These are phyloP conservation scores for Brassica nigra DNA, from an alignment of 345 rosid species.

Conservation along the genomic window DNA sequence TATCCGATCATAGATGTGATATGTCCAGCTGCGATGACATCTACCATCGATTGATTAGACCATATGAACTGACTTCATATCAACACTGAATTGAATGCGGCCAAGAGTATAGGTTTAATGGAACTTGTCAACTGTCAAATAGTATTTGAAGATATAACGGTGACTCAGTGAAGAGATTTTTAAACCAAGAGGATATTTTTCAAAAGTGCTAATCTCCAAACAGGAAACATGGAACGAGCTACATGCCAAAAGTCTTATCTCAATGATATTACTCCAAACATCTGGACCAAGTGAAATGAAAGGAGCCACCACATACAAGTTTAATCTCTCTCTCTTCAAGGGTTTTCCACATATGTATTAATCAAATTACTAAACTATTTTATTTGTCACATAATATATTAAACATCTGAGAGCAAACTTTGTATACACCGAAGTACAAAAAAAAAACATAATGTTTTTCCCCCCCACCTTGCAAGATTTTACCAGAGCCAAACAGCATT, in stretches of 20 bases:
- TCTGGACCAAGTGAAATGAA: slow-evolving; percentile 11
- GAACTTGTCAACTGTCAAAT: background rate
- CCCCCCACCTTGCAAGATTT: slow-evolving; percentile 21
- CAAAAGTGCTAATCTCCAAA: slow-evolving; percentile 32
- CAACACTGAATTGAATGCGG: background rate
- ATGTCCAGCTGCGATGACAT: slow-evolving; percentile 9
- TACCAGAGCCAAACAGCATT: slow-evolving; percentile 31
- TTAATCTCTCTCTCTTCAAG: background rate
- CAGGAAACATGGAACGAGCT: slow-evolving; percentile 5
- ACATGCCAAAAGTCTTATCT: slow-evolving; percentile 6
- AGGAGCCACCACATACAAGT: background rate
- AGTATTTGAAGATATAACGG: background rate
- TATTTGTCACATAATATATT: slow-evolving; percentile 25
- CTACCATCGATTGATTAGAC: slow-evolving; percentile 6
- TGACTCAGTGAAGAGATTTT: background rate
- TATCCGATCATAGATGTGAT: slow-evolving; percentile 3
- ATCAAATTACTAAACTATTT: slow-evolving; percentile 10
- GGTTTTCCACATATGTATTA: background rate
- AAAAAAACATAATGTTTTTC: slow-evolving; percentile 12
- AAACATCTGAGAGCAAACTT: slow-evolving; percentile 32
- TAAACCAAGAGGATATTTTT: background rate
- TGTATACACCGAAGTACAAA: slow-evolving; percentile 44
- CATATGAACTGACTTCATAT: slow-evolving; percentile 9
- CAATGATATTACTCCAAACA: background rate
- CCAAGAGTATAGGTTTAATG: background rate